Percentiles rank a stretch among this genome's conserved stretches.
Conservation (phyloP, 1,284 basidiomycete genomes). For the Apiotrichum veenhuisii region DNA sequence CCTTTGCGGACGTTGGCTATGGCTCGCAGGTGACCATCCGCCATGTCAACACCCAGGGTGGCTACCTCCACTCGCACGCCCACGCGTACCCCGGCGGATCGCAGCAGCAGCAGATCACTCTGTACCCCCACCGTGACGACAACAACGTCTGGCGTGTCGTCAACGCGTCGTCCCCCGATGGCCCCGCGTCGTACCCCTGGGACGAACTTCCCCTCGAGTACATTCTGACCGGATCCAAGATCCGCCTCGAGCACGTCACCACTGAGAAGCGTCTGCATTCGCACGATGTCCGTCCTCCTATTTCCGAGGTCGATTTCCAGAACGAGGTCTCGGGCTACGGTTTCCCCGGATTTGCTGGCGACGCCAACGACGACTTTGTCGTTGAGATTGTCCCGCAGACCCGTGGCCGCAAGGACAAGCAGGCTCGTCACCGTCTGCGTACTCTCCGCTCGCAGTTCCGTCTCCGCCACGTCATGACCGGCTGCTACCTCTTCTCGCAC, state of each 20-base stretch:
- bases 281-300: constrained; percentile 87
- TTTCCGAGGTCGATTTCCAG: constrained; percentile 99
- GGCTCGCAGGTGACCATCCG: constrained; percentile 81
- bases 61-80: constrained; percentile 92
- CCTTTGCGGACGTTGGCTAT: constrained; percentile 84
- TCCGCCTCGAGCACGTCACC: constrained; percentile 76
- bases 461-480: constrained; percentile 77
- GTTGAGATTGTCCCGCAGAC: constrained; percentile 70
- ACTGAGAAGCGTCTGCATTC: constrained; percentile 89
- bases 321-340: constrained; percentile 97
- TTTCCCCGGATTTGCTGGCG: constrained; percentile 57
- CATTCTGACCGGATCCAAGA: constrained; percentile 64
- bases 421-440: constrained; percentile 67
- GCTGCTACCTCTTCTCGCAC: constrained; percentile 97
- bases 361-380: constrained; percentile 93
- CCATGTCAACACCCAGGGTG: constrained; percentile 94
- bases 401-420: constrained; percentile 57
- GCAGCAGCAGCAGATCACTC: constrained; percentile 85
- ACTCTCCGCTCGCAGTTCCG: constrained; percentile 81
- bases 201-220: constrained; percentile 59
- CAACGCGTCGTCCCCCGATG: constrained; percentile 58
- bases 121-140: constrained; percentile 90
- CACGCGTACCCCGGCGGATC: constrained; percentile 85
- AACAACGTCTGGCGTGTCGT: constrained; percentile 88
- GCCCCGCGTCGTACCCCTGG: constrained; percentile 58